Evolutionary conservation across 176 grass and related monocot species (phyloP).

Genomic region (Aegilops speltoides): DNA sequence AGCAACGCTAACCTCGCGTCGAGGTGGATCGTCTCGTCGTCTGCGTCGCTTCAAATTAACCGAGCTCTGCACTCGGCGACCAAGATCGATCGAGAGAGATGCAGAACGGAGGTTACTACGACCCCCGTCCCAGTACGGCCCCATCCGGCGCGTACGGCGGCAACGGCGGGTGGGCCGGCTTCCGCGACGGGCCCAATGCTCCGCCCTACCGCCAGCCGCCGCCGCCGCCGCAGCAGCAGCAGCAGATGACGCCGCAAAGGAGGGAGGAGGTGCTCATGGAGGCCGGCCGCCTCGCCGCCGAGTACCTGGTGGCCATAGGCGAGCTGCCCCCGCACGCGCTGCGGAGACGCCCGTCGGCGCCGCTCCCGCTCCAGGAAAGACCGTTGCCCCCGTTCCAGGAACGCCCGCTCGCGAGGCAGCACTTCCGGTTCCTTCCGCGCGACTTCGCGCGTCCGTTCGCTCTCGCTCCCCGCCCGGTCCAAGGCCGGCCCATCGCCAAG

Average conservation of each 20-base stretch:
- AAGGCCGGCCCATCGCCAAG: background rate
- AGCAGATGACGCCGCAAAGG: background rate
- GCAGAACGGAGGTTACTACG: background rate
- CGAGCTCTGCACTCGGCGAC: background rate
- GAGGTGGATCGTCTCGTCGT: background rate
- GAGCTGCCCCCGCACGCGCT: slow-evolving; percentile 17
- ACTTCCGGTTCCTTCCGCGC: background rate
- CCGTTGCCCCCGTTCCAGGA: background rate
- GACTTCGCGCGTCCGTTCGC: background rate
- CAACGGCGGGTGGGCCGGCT: background rate
- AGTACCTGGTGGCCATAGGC: slow-evolving; percentile 25
- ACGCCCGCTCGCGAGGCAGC: background rate
- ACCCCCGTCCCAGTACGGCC: background rate
- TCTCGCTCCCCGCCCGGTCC: background rate
- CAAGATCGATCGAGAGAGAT: background rate
- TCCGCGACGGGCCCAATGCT: background rate
- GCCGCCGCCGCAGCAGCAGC: background rate
- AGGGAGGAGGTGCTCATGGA: background rate
- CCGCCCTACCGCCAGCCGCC: background rate
- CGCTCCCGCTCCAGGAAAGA: background rate
- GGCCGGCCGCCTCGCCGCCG: slow-evolving; percentile 30
- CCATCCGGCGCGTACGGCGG: background rate
- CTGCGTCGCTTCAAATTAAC: background rate
- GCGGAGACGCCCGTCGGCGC: background rate
- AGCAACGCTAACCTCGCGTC: background rate